Percentiles rank a stretch among this genome's conserved stretches.
These are phyloP conservation scores for Candida quercuum DNA, from an alignment of 805 yeast species.

Conservation along the genomic window DNA sequence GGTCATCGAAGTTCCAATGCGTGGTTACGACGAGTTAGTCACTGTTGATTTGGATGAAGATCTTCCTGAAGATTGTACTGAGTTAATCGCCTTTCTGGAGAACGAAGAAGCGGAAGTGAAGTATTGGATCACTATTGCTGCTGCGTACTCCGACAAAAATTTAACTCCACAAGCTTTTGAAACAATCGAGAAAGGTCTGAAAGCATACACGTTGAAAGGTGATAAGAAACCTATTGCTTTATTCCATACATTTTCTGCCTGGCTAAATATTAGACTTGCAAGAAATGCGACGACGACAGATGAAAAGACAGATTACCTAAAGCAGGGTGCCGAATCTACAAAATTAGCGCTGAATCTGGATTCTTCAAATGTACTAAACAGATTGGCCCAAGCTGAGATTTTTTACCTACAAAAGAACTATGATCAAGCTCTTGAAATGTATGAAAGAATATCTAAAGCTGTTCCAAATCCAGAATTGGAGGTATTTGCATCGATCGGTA, in stretches of 20 bases:
- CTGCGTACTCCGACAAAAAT: constrained; percentile 67
- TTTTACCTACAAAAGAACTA: constrained; percentile 52
- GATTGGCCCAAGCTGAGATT: constrained; percentile 66
- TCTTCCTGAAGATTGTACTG: constrained; percentile 85
- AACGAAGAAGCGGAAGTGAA: constrained; percentile 72
- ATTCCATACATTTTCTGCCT: constrained; percentile 59
- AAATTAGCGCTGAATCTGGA: constrained; percentile 45
- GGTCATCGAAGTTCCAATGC: constrained; percentile 57
- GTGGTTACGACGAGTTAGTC: constrained; percentile 76
- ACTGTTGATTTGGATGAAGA: constrained; percentile 77
- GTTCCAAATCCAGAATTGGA: constrained; percentile 50
- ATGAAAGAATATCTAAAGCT: constrained; percentile 51
- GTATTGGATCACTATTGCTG: constrained; percentile 81
- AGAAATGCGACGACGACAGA: constrained; percentile 22
- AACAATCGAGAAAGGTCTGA: constrained; percentile 10
- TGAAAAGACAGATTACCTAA: constrained; percentile 28
- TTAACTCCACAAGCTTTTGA: constrained; percentile 52
- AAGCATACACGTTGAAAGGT: constrained; percentile 1
- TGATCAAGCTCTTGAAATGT: constrained; percentile 66
- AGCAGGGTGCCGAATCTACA: constrained; percentile 37
- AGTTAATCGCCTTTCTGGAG: constrained; percentile 69
- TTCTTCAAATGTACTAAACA: constrained; percentile 40
- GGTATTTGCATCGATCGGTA: constrained; percentile 72
- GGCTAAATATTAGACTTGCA: constrained; percentile 59
- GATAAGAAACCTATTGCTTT: constrained; percentile 35